Evolutionary conservation across 306 rosid species (phyloP).

Genomic region (Mimosa pudica): DNA sequence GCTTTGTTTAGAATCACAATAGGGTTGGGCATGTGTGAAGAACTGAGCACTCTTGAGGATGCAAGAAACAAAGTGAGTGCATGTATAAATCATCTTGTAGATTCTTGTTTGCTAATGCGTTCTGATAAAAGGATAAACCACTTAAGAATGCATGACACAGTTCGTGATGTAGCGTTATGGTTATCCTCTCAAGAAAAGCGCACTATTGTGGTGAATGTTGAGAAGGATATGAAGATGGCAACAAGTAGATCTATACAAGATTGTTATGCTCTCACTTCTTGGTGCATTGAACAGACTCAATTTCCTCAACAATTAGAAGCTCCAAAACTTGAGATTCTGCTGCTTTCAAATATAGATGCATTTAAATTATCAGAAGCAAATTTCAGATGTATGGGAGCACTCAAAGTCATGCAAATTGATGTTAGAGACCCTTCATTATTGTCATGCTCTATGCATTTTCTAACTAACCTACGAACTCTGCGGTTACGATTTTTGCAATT

Average conservation of each 20-base stretch:
- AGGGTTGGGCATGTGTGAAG: not conserved
- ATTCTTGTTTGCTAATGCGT: constrained; percentile 18
- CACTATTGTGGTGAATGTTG: constrained; percentile 1
- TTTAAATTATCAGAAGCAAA: not conserved
- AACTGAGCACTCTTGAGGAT: not conserved
- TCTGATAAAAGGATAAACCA: not conserved
- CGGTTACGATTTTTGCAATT: accelerated
- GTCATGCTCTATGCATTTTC: not conserved
- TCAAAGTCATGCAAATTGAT: not conserved
- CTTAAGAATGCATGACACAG: constrained; percentile 26
- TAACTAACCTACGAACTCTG: not conserved
- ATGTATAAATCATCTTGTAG: constrained; percentile 19
- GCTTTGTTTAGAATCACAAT: not conserved
- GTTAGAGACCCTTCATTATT: not conserved
- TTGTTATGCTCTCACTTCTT: not conserved
- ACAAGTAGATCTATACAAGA: not conserved
- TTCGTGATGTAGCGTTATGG: constrained; percentile 8
- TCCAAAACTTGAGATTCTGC: not conserved
- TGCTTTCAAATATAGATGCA: not conserved
- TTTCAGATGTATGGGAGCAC: not conserved
- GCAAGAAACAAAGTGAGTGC: constrained; percentile 10
- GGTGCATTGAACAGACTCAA: not conserved
- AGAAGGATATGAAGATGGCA: not conserved
- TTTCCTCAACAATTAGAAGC: not conserved
- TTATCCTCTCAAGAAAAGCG: not conserved